Evolutionary conservation across 768 basidiomycete species (phyloP), one percentile per base, ranked within the genome.

Genomic region (Serendipita sp.): DNA sequence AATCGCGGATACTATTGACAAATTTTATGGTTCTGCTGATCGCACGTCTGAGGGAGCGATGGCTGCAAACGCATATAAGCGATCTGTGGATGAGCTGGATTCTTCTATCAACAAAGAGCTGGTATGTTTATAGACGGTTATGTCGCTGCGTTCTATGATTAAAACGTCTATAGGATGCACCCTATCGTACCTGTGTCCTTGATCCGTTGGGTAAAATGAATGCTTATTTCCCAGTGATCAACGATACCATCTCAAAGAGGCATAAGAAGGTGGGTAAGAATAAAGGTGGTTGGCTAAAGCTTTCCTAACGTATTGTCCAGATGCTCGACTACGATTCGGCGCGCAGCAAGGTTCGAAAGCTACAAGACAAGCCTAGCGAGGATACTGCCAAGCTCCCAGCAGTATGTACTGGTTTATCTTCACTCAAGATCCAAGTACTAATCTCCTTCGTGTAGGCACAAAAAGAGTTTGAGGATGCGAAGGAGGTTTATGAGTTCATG

Each of bases 161-260:
- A 16, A 30, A 5, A 13, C 13, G 38, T 41, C 54, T 36, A 10
- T 68, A 97, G 93, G 96, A 99, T 67, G 84, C 83, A 1, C 95
- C 96, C 3, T 99, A 89, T 76, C 84, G 96, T 35, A 91, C 92
- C 32, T 91, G 95, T 28, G 86, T 98, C 60, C 85, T 94, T 64
- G 96, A 98, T 71, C 96, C 96, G 2, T 78, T 97, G 2, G 93
- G 94, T 2, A 96, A 94, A 78, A 91, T 99, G 85, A 91, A 90
- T 72, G 87, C 89, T 0, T 96, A 96, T 74, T 95, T 91, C 76
- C 91, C 92, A 2, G 76, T 90, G 36, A 85, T 97, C 73, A 96
- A 96, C 72, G 91, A 94, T 66, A 90, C 94, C 65, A 91, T 99
- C 67, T 66, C 82, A 63, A 99, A 99, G 76, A 83, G 96, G 63